These are phyloP conservation scores for Allium fistulosum DNA, from an alignment of 106 monocot genomes.

Conservation along the genomic window DNA sequence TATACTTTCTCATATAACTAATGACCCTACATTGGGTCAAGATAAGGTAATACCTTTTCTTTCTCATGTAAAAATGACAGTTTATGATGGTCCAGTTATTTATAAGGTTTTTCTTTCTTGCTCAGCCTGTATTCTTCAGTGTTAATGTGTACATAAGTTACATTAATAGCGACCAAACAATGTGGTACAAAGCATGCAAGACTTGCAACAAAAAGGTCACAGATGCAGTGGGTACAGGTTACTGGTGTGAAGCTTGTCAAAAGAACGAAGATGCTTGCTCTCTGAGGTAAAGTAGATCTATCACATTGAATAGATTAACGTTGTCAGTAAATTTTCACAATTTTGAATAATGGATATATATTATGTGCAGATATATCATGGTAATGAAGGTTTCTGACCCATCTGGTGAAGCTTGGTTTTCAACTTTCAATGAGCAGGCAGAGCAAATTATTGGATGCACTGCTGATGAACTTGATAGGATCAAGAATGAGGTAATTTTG, in stretches of 20 bases:
- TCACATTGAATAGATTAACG: background rate
- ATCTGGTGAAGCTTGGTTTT: slow-evolving; percentile 88
- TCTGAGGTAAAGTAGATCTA: slow-evolving; percentile 40
- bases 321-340: no score
- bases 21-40: slow-evolving; percentile 57
- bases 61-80: no score
- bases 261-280: slow-evolving; percentile 83
- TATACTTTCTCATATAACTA: slow-evolving; percentile 66
- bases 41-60: slow-evolving; percentile 53
- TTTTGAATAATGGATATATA: no score
- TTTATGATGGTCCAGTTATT: no score
- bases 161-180: slow-evolving; percentile 85
- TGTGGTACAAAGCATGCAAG: slow-evolving; percentile 99
- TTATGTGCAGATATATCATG: slow-evolving; percentile 67
- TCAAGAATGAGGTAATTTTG: slow-evolving; percentile 44
- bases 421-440: slow-evolving; percentile 89
- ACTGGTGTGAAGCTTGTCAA: slow-evolving; percentile 95
- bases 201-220: slow-evolving; percentile 96
- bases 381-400: slow-evolving; percentile 74
- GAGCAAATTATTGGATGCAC: slow-evolving; percentile 90
- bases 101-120: background rate
- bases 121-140: slow-evolving; percentile 75
- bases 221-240: slow-evolving; percentile 78
- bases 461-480: slow-evolving; percentile 84
- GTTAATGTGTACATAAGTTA: slow-evolving; percentile 62